Conservation (phyloP, 2,329 filamentous ascomycete genomes). For the Talaromyces sp. region DNA sequence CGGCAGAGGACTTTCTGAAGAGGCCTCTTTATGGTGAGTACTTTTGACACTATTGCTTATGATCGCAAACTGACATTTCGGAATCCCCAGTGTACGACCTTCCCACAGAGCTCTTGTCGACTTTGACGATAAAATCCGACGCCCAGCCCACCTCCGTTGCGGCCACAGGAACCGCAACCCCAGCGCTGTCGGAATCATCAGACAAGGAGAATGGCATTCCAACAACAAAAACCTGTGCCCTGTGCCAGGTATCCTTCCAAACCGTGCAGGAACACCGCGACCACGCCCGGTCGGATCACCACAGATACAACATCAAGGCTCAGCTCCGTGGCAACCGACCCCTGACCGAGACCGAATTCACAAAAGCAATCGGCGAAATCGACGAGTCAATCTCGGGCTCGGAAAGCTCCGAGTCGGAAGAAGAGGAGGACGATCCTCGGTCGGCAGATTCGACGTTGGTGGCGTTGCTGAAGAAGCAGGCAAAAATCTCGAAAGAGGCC, state of each 20-base stretch:
- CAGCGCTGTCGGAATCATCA: constrained; percentile 25
- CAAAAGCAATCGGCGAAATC: constrained; percentile 75
- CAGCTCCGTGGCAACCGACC: constrained; percentile 69
- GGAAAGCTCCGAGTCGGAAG: constrained; percentile 65
- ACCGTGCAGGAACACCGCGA: constrained; percentile 74
- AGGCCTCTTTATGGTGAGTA: constrained; percentile 11
- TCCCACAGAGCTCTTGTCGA: constrained; percentile 65
- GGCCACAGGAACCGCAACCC: constrained; percentile 16
- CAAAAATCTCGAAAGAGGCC: constrained; percentile 24
- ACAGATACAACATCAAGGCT: constrained; percentile 91
- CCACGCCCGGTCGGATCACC: constrained; percentile 85
- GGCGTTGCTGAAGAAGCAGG: constrained; percentile 45
- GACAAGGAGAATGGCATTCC: constrained; percentile 36
- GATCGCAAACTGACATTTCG: background rate
- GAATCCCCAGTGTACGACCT: constrained; percentile 68
- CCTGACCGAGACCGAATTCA: constrained; percentile 78
- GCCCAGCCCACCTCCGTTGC: constrained; percentile 23
- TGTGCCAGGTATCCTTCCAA: constrained; percentile 69
- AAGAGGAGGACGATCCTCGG: constrained; percentile 52
- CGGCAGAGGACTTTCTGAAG: constrained; percentile 7
- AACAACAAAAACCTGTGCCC: constrained; percentile 67
- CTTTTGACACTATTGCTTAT: background rate
- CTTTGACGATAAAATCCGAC: constrained; percentile 56
- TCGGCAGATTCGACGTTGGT: constrained; percentile 54
- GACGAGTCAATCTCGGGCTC: constrained; percentile 86